Percentiles rank a stretch among this genome's conserved stretches.
Evolutionary conservation across 2,329 filamentous ascomycete genomes (phyloP).

Genomic region (Xylaria sp.): DNA sequence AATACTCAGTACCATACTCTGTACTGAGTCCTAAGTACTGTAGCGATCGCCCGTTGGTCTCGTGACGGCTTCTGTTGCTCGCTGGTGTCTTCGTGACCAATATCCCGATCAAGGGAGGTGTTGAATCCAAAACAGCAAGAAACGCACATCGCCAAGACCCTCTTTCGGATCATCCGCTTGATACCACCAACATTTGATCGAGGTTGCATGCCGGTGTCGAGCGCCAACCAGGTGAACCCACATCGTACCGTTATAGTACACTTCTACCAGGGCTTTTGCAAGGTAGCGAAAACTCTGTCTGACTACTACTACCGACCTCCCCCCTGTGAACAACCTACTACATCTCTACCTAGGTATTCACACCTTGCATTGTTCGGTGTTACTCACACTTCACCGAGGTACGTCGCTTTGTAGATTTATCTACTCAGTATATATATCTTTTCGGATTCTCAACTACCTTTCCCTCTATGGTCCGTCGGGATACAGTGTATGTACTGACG

Average conservation of each 20-base stretch:
- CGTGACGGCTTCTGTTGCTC: slow-evolving; percentile 11
- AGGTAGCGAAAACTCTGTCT: slow-evolving; percentile 16
- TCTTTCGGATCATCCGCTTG: neutral
- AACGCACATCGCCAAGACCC: neutral
- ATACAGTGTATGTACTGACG: slow-evolving; percentile 7
- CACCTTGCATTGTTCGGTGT: slow-evolving; percentile 3
- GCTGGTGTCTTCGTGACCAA: neutral
- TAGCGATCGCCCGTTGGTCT: slow-evolving; percentile 11
- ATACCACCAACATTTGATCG: neutral
- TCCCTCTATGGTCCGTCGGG: slow-evolving; percentile 3
- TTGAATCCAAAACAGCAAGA: neutral
- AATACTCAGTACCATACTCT: neutral
- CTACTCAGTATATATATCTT: too few relatives aligned
- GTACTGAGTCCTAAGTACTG: too few relatives aligned
- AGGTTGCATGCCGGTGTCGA: neutral
- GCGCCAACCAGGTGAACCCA: neutral
- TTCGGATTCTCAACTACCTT: neutral
- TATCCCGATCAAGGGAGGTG: neutral
- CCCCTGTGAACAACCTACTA: neutral
- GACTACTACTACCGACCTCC: slow-evolving; percentile 4
- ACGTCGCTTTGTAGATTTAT: slow-evolving; percentile 15
- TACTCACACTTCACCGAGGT: slow-evolving; percentile 14
- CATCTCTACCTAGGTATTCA: too few relatives aligned
- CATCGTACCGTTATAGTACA: neutral
- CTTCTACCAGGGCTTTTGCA: neutral